Base-by-base conservation (phyloP, 208 protist species). In the Trypanosomatidae sp. region DNA sequence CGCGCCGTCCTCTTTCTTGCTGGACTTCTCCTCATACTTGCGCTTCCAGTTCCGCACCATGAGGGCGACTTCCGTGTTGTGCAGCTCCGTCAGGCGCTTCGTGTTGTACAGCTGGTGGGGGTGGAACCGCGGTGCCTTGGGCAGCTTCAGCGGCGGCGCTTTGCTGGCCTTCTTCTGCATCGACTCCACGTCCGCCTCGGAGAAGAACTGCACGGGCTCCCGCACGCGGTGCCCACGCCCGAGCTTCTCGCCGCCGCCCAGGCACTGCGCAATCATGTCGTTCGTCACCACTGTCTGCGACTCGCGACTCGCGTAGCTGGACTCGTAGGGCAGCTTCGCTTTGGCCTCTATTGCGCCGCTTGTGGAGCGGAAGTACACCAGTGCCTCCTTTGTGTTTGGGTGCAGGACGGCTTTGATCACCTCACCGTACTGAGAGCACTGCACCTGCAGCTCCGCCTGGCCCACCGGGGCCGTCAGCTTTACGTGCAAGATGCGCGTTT, bases 221-320 rank as follows among this genome's bases (percentile, higher is more conserved):
- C 93, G 93, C 65, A 90, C 74, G 55, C 93, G 93, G 70, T 95
- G 89, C 1, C 93, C 93, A 15, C 93, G 91, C 25, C 93, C 93
- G 17, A 96, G 86, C 74, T 94, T 90, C 73, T 96, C 91, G 5
- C 83, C 90, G 22, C 50, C 77, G 55, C 79, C 86, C 30, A 92
- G 71, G 74, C 87, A 94, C 75, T 95, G 82, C 58, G 77, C 77
- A 33, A 97, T 90, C 86, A 98, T 90, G 43, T 95, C 91, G 17
- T 73, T 89, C 30, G 87, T 83, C 44, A 98, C 91, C 22, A 98
- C 82, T 52, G 81, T 92, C 71, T 90, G 83, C 46, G 82, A 75
- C 28, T 95, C 89, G 17, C 81, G 74, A 15, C 79, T 82, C 49
- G 84, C 89, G 53, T 90, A 95, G 13, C n/a, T n/a, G n/a, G 73